A percentile compares a stretch with the other conserved stretches of the same genome.
Conservation (phyloP, 306 rosid genomes). For the Inga oerstediana region DNA sequence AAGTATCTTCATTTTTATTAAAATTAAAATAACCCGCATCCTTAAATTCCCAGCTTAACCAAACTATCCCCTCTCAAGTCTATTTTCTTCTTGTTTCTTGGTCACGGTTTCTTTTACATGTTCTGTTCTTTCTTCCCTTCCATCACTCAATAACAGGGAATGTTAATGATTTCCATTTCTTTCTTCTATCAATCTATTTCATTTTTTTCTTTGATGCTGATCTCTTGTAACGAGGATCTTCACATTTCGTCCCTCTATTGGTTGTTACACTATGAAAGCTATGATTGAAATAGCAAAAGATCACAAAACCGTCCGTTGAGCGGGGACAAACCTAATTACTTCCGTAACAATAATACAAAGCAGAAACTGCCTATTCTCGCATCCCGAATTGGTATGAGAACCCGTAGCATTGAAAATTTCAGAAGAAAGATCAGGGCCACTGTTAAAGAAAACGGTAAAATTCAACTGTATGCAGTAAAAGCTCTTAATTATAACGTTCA, state of each 20-base stretch:
- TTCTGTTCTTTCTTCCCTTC: background rate
- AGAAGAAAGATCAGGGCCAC: slow-evolving; percentile 2
- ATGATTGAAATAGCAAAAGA: background rate
- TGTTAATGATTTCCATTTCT: background rate
- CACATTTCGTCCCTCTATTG: background rate
- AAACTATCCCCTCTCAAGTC: slow-evolving; percentile 12
- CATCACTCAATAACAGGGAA: background rate
- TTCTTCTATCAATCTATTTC: slow-evolving; percentile 6
- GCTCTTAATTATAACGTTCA: slow-evolving; percentile 15
- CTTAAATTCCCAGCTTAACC: slow-evolving; percentile 15
- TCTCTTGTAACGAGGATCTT: background rate
- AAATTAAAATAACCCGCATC: background rate
- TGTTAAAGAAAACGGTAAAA: background rate
- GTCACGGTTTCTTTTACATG: slow-evolving; percentile 5
- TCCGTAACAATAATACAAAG: background rate
- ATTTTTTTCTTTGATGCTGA: background rate
- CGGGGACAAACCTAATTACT: slow-evolving; percentile 1
- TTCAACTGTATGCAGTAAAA: background rate
- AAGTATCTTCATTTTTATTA: background rate
- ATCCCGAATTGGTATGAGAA: background rate
- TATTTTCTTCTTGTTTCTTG: background rate
- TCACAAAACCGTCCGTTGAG: background rate
- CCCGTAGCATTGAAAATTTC: background rate
- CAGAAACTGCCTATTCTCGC: slow-evolving; percentile 5
- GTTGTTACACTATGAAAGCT: background rate